phyloP scores from a whole-genome alignment of 192 early-diverging fungal genomes.

The Mortierella alpina region DNA sequence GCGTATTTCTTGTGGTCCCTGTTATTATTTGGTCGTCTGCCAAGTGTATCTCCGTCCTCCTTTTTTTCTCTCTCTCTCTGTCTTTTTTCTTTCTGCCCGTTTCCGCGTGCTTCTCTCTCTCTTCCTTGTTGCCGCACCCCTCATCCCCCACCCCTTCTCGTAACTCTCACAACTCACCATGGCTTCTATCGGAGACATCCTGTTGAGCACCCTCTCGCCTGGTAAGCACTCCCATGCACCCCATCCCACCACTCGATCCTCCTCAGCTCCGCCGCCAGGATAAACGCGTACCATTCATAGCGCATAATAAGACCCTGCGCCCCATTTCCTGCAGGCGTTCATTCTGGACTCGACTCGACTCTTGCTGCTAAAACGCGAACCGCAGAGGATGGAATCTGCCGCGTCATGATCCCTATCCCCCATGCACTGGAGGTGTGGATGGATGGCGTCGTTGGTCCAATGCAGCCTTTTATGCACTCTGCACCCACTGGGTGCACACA shows the following conservation, averaged over 20 bases:
- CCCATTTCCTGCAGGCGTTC: no score
- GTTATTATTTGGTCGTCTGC: not conserved
- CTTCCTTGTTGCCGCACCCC: not conserved
- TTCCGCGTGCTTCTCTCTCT: slow-evolving; percentile 29
- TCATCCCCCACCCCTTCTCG: not conserved
- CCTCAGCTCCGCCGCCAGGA: not conserved
- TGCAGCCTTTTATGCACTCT: no score
- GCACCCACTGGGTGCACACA: no score
- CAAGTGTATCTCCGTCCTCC: not conserved
- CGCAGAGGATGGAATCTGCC: no score
- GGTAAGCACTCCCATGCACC: slow-evolving; percentile 53
- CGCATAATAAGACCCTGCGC: not conserved
- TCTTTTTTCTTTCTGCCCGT: slow-evolving; percentile 12
- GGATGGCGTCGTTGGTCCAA: no score
- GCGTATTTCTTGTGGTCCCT: no score
- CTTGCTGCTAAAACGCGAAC: no score
- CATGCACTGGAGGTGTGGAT: no score
- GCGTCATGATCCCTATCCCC: no score
- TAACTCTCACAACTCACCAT: slow-evolving; percentile 7
- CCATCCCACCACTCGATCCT: not conserved
- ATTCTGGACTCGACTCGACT: no score
- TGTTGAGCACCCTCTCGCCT: slow-evolving; percentile 81
- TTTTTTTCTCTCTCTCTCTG: slow-evolving; percentile 2
- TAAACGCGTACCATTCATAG: not conserved
- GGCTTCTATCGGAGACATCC: slow-evolving; percentile 74